phyloP scores from a whole-genome alignment of 345 rosid species.

The Zanthoxylum bungeanum region DNA sequence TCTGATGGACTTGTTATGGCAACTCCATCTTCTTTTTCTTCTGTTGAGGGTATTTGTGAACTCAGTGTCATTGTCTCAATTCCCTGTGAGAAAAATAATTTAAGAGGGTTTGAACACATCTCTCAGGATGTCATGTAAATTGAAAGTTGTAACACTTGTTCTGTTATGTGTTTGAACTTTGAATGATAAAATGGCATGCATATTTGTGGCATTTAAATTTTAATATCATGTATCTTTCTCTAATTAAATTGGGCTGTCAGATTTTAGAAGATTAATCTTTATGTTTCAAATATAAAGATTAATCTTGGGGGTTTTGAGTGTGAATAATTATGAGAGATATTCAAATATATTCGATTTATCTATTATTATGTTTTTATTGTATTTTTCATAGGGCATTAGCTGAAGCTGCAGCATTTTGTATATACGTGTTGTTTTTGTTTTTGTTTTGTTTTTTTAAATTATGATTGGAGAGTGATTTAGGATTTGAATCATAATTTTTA shows the following conservation, averaged over 20 bases:
- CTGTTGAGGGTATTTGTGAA: background rate
- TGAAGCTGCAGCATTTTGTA: too few relatives aligned
- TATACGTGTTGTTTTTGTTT: too few relatives aligned
- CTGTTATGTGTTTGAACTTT: background rate
- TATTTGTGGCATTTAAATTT: background rate
- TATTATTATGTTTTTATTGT: too few relatives aligned
- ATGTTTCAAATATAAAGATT: too few relatives aligned
- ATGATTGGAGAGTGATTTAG: too few relatives aligned
- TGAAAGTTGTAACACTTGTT: background rate
- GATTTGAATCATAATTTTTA: too few relatives aligned
- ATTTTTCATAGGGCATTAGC: too few relatives aligned
- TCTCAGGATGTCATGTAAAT: background rate
- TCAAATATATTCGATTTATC: too few relatives aligned
- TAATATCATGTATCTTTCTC: background rate
- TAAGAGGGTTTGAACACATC: background rate
- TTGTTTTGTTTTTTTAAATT: too few relatives aligned
- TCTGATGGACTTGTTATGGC: slow-evolving; percentile 41
- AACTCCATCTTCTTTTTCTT: slow-evolving; percentile 24
- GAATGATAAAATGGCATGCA: background rate
- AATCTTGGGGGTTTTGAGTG: too few relatives aligned
- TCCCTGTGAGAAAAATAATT: slow-evolving; percentile 13
- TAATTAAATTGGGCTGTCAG: background rate
- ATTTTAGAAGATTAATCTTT: background rate
- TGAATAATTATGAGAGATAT: too few relatives aligned
- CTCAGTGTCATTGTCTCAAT: slow-evolving; percentile 28